phyloP scores from a whole-genome alignment of 495 filamentous ascomycete species.

The Xylaria intraflava region DNA sequence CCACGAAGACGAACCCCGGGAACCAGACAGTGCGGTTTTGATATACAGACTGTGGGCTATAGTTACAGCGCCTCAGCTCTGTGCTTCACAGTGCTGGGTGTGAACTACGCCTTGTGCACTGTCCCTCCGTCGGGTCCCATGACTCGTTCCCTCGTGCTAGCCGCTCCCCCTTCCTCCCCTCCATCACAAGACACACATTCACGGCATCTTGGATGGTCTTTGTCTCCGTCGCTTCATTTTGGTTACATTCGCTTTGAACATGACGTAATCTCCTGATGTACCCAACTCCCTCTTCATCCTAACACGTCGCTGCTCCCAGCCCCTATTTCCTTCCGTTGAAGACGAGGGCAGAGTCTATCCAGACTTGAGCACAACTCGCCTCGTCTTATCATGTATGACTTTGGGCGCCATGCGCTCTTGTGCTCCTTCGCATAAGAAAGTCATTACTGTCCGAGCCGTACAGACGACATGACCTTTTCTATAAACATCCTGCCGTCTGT shows the following conservation, averaged over 20 bases:
- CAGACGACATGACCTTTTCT: constrained; percentile 23
- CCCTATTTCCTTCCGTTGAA: neutral
- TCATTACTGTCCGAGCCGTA: neutral
- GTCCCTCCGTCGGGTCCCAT: too few relatives aligned
- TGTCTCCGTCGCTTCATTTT: neutral
- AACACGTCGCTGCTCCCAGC: neutral
- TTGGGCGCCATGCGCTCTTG: neutral
- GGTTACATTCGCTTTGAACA: too few relatives aligned
- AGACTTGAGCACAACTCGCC: neutral
- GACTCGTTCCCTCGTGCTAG: too few relatives aligned
- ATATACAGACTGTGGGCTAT: too few relatives aligned
- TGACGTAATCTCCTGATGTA: neutral
- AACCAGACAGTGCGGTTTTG: too few relatives aligned
- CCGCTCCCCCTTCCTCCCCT: too few relatives aligned
- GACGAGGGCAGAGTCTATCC: neutral
- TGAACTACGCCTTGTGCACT: too few relatives aligned
- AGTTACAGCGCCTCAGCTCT: too few relatives aligned
- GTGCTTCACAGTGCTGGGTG: too few relatives aligned
- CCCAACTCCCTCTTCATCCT: neutral
- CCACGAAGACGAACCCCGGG: too few relatives aligned
- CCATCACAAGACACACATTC: neutral
- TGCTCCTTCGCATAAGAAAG: neutral
- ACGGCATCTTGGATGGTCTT: neutral
- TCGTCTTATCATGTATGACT: neutral
- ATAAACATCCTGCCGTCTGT: constrained; percentile 13